Conservation (phyloP, 345 rosid genomes). For the Erodium maritimum region DNA sequence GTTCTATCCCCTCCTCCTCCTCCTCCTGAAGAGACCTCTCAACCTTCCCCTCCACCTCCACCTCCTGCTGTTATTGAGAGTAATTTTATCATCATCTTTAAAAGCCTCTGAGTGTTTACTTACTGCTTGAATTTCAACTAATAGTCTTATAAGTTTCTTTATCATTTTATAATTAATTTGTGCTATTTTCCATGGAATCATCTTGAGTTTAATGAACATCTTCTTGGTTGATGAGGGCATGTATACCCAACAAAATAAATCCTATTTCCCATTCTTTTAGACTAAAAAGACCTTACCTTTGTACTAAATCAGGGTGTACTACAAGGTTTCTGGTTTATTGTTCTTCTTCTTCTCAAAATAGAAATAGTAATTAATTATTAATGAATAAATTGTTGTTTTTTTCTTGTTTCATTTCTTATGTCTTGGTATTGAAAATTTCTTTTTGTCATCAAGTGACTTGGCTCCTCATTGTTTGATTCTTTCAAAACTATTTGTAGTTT, state of each 20-base stretch:
- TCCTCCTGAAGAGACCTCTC: conserved; percentile 19
- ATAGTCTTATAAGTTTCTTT: not conserved
- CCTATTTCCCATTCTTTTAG: too few relatives aligned
- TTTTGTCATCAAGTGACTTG: not conserved
- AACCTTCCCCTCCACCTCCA: conserved; percentile 20
- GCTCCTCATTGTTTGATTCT: not conserved
- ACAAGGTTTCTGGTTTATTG: not conserved
- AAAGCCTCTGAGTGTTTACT: not conserved
- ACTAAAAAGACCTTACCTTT: too few relatives aligned
- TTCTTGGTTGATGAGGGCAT: not conserved
- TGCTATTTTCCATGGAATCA: too few relatives aligned
- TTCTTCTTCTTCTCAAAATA: too few relatives aligned
- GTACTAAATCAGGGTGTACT: not conserved
- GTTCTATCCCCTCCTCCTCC: conserved; percentile 17
- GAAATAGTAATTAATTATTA: not conserved
- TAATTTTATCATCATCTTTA: conserved; percentile 3
- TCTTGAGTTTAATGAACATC: not conserved
- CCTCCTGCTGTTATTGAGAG: conserved; percentile 27
- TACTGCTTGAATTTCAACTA: not conserved
- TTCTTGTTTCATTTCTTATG: too few relatives aligned
- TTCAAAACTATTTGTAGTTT: not conserved
- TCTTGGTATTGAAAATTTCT: not conserved
- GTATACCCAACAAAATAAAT: not conserved
- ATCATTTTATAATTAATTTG: too few relatives aligned
- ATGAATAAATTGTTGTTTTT: too few relatives aligned